These are phyloP conservation scores for Cytospora schulzeri DNA, from an alignment of 2,329 filamentous ascomycete species.

Conservation along the genomic window DNA sequence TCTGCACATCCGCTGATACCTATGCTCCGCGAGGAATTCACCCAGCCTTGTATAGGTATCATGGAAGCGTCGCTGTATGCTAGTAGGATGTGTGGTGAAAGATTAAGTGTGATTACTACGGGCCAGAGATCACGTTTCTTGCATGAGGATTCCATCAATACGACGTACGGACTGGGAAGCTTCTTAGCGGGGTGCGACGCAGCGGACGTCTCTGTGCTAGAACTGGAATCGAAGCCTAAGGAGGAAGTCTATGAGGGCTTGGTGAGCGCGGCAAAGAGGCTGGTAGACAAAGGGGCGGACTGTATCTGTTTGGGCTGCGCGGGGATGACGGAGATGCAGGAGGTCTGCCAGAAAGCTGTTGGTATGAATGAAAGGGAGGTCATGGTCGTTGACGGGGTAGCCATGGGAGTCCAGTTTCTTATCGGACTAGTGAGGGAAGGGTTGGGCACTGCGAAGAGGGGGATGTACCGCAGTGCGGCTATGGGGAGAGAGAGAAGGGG, in stretches of 20 bases:
- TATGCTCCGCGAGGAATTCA: constrained; percentile 49
- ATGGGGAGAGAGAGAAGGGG: constrained; percentile 37
- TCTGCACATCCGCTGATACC: constrained; percentile 49
- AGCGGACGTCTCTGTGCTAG: constrained; percentile 45
- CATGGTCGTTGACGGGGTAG: constrained; percentile 55
- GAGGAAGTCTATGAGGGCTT: constrained; percentile 44
- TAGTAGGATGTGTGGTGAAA: constrained; percentile 50
- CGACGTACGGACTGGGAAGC: constrained; percentile 42
- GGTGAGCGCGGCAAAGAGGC: constrained; percentile 39
- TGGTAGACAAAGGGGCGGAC: constrained; percentile 40
- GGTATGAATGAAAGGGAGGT: constrained; percentile 42
- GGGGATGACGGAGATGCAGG: constrained; percentile 49
- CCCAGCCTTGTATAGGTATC: constrained; percentile 49
- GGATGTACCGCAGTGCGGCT: constrained; percentile 44
- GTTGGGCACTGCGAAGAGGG: constrained; percentile 47
- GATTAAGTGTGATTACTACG: constrained; percentile 49
- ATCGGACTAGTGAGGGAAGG: constrained; percentile 48
- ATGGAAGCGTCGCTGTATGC: constrained; percentile 53
- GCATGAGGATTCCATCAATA: constrained; percentile 43
- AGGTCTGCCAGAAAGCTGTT: constrained; percentile 49
- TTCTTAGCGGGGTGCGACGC: constrained; percentile 47
- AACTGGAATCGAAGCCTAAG: constrained; percentile 43
- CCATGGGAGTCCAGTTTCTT: constrained; percentile 49
- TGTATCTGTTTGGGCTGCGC: constrained; percentile 49
- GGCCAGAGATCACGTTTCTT: constrained; percentile 42